Evolutionary conservation across 2,329 filamentous ascomycete species (phyloP).

Genomic region (Diatrype stigma): DNA sequence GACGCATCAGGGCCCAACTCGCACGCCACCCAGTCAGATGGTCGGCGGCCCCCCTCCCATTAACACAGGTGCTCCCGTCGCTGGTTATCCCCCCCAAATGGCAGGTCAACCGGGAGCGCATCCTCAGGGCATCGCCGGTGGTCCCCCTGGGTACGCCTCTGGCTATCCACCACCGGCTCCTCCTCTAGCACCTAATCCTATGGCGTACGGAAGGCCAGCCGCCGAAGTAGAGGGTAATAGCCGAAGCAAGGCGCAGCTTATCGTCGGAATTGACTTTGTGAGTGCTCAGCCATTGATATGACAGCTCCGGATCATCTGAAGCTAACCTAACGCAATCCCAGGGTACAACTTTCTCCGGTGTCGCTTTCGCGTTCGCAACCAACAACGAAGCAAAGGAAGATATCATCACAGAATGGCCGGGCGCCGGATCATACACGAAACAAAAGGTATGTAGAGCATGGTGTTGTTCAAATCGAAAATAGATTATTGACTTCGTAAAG

Average conservation of each 20-base stretch:
- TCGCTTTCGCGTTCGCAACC: constrained; percentile 94
- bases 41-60: constrained; percentile 62
- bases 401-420: constrained; percentile 98
- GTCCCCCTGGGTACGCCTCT: constrained; percentile 42
- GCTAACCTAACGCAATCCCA: constrained; percentile 35
- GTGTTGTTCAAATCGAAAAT: constrained; percentile 6
- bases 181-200: constrained; percentile 31
- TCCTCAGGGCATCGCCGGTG: constrained; percentile 37
- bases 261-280: constrained; percentile 98
- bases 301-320: neutral
- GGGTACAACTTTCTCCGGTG: constrained; percentile 97
- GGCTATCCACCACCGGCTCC: constrained; percentile 46
- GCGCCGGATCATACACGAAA: constrained; percentile 94
- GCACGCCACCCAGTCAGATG: constrained; percentile 58
- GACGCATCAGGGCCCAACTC: constrained; percentile 42
- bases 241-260: constrained; percentile 91
- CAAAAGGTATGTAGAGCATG: constrained; percentile 69
- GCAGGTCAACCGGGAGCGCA: constrained; percentile 34
- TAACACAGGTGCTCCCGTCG: constrained; percentile 57
- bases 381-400: constrained; percentile 98
- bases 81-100: constrained; percentile 58
- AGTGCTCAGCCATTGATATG: constrained; percentile 28
- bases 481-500: constrained; percentile 41
- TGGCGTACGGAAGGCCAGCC: constrained; percentile 44
- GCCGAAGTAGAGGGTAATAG: constrained; percentile 83